Evolutionary conservation across 2,329 filamentous ascomycete genomes (phyloP), one percentile per base, ranked within the genome.

Genomic region (Pseudonectria foliicola): DNA sequence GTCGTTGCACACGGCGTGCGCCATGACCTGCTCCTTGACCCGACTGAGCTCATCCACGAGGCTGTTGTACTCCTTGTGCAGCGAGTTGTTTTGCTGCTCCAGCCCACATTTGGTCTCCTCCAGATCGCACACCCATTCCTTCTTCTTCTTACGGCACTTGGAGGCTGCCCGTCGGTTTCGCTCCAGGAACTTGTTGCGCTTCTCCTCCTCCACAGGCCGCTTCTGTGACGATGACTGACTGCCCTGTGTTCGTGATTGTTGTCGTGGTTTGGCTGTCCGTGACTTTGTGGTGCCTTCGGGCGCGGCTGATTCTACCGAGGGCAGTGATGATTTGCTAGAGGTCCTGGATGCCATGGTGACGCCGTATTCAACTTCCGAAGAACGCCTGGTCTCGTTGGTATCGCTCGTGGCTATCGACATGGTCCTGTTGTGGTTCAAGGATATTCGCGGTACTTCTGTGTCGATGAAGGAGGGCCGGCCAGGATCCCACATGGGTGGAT

Each of bases 151-250:
- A 4, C 82, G 74, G 51, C 82, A 87, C 53, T 85, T 86, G 54
- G 77, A 82, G 2, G 83, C 82, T 0, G 83, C 82, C 3, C 82
- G 63, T 8, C 82, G 71, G 55, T 88, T 88, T 40, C 82, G 74
- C 57, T 84, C 78, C 0, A 85, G 67, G 46, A 78, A 80, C 42
- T 70, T 71, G 41, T 64, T 68, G 18, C 75, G 66, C 47, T 73
- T 76, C 5, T 41, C 27, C 7, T 53, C 53, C 2, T 29, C 27
- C 14, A 14, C 27, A 13, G n/a, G 10, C 10, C 27, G 14, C n/a
- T 14, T 16, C 14, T 29, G n/a, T 13, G 14, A 13, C 27, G 10
- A 14, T 11, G n/a, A 11, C 27, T 21, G 18, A 21, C 18, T 21
- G 5, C 8, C 18, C 18, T 21, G 18, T 21, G 5, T 5, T 8